phyloP scores from a whole-genome alignment of 805 yeast species.

The Citeromyces matritensis region DNA sequence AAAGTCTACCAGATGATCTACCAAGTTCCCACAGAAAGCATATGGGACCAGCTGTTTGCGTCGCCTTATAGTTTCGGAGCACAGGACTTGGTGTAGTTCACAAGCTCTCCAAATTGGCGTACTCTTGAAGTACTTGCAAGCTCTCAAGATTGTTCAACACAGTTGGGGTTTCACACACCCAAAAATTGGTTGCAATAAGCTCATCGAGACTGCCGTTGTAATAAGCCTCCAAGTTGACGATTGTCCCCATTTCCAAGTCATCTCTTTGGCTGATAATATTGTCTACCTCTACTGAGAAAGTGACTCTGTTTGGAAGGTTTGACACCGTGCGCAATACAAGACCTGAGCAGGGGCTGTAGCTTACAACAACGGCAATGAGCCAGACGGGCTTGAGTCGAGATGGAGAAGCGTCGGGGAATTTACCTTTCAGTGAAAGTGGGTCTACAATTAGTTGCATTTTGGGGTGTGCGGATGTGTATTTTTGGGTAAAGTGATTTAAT shows the following conservation, averaged over 20 bases:
- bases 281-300: not conserved
- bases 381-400: not conserved
- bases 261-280: not conserved
- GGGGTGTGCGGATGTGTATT: too few relatives aligned
- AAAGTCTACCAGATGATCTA: constrained; percentile 44
- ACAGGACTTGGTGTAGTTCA: too few relatives aligned
- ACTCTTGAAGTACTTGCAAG: not conserved
- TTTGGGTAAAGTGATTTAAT: too few relatives aligned
- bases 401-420: constrained; percentile 1
- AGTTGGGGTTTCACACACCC: not conserved
- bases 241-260: constrained; percentile 2
- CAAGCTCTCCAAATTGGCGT: too few relatives aligned
- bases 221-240: constrained; percentile 4
- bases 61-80: constrained; percentile 3
- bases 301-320: not conserved
- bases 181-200: not conserved
- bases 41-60: constrained; percentile 53
- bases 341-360: not conserved
- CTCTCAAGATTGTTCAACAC: constrained; percentile 1
- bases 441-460: too few relatives aligned
- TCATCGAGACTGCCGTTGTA: constrained; percentile 3
- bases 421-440: too few relatives aligned
- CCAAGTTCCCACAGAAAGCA: constrained; percentile 48
- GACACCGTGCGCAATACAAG: not conserved
- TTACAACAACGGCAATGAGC: constrained; percentile 1